Evolutionary conservation across 345 rosid genomes (phyloP), one percentile per base, ranked within the genome.

Genomic region (Rhodamnia rubescens): DNA sequence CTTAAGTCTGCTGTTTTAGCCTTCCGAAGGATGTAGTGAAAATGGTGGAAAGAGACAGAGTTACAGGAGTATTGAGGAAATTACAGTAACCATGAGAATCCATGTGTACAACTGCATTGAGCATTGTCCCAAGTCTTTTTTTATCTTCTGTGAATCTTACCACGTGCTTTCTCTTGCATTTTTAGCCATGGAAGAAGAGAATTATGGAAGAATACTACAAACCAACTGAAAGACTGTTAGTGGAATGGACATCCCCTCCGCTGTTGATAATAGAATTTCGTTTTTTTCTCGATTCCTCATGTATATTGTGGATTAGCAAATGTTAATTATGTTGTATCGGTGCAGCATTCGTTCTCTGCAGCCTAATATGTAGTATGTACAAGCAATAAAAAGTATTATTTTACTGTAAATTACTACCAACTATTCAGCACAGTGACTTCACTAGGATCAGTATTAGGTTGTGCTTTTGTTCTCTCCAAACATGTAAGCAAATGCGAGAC

Each of bases 121-220:
- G 3, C 32, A 52, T 55, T 36, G 75, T 83, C 69, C 51, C 14
- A 24, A 3, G 61, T 16, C 47, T 56, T 59, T 64, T 50, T 50
- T 49, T 1, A 7, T n/a, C 53, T 49, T 15, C 80, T n/a, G 40
- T 1, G 2, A 84, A 14, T 84, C 52, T 58, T 22, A 42, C 14
- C 3, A 2, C 50, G 20, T 61, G 44, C 69, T 22, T 57, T 18
- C 49, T 52, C 26, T 57, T 82, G n/a, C 26, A 78, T 86, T 85
- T 90, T 90, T 89, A 93, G 95, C 87, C 85, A 87, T 78, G 57
- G 95, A 92, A 86, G 96, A 91, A 90, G 91, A 91, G 84, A 91
- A 78, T 64, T 89, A 85, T 83, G 96, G 93, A 87, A 91, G 93
- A 92, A 85, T 91, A 80, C 96, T 93, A 57, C 96, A 95, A 86